Evolutionary conservation across 176 grass and related monocot genomes (phyloP), one percentile per base, ranked within the genome.

Genomic region (Carex cristatella): DNA sequence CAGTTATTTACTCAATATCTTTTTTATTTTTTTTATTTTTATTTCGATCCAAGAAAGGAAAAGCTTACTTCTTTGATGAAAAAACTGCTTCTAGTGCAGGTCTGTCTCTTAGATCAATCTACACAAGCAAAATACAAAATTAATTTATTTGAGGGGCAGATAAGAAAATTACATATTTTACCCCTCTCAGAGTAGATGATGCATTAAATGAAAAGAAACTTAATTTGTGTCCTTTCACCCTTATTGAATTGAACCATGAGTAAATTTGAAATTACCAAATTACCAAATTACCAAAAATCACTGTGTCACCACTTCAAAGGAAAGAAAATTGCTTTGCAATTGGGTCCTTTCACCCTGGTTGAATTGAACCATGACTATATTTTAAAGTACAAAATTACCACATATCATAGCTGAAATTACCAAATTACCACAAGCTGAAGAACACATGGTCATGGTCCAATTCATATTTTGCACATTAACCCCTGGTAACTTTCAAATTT

Each of bases 61-160:
- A 65, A 83, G 48, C 84, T 87, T 93, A 98, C 95, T 89, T 90
- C 83, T 90, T 86, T 60, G 89, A 98, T 87, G 86, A 37, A 85
- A 98, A 98, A 87, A 98, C 77, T 40, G 83, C 81, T 63, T 94
- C 83, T 32, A 98, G 79, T 46, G 88, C 93, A 61, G 79, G 86
- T 87, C 91, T 94, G 60, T 98, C 88, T 70, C 91, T 93, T 15
- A 98, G 86, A 85, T 98, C 95, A 86, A 92, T 78, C 95, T 98
- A 89, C 83, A 93, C 16, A 86, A 86, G 54, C 11, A 91, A 38
- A 90, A 27, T 56, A 7, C 60, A 61, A 77, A 61, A 61, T 55
- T 69, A 23, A 28, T 64, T 65, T 13, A 82, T 63, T 65, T 81
- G 49, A 19, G n/a, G 28, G 15, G 16, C 35, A n/a, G 7, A 71